phyloP scores from a whole-genome alignment of 2,329 filamentous ascomycete species.

The Seiridium cupressi region DNA sequence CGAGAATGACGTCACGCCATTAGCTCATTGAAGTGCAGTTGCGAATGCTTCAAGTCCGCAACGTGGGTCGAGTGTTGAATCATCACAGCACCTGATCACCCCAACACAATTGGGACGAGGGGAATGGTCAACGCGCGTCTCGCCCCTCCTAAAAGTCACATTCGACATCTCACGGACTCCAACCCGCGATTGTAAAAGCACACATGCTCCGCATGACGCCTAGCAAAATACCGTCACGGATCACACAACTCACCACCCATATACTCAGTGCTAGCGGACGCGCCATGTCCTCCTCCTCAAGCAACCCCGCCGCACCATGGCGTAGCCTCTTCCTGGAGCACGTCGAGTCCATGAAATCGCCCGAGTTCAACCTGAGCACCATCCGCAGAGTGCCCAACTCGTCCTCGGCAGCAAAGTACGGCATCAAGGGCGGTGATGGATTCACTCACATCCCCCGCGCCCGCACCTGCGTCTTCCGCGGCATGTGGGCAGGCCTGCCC shows the following conservation, averaged over 20 bases:
- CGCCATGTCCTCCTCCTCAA: conserved; percentile 15
- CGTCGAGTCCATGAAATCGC: conserved; percentile 42
- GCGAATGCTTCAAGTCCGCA: neutral
- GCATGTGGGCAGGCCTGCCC: conserved; percentile 75
- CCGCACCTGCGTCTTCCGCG: conserved; percentile 81
- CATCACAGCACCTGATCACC: neutral
- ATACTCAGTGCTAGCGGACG: neutral
- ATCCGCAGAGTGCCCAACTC: conserved; percentile 34
- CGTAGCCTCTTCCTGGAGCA: conserved; percentile 51
- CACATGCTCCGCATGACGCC: conserved; percentile 13
- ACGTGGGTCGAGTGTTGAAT: conserved; percentile 6
- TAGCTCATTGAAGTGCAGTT: neutral
- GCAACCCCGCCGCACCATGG: conserved; percentile 47
- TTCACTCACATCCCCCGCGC: conserved; percentile 54
- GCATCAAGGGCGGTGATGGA: conserved; percentile 24
- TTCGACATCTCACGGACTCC: neutral
- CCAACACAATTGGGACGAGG: neutral
- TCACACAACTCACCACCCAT: conserved; percentile 17
- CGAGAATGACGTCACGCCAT: neutral
- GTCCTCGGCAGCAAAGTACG: conserved; percentile 7
- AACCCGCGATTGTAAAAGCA: neutral
- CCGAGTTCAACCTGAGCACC: conserved; percentile 51
- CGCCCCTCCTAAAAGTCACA: too few species aligned
- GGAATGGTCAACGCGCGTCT: too few species aligned
- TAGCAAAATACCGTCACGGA: conserved; percentile 9